Conservation (phyloP, 78 protist species). For the Acrasis kona region DNA sequence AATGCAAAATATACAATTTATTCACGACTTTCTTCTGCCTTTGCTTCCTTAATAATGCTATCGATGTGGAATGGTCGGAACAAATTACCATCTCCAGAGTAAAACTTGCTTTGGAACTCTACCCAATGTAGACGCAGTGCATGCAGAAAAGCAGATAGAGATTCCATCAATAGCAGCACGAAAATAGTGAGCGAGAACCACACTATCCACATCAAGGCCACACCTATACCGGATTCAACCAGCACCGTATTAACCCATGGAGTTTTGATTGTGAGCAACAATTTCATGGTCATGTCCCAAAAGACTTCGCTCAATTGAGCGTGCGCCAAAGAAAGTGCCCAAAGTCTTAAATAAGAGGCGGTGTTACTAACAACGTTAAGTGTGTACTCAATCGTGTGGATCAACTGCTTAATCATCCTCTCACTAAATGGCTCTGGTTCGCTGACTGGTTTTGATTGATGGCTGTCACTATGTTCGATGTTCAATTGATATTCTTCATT, state of each 20-base stretch:
- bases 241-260: neutral
- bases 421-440: constrained; percentile 72
- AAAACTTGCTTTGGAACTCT: constrained; percentile 96
- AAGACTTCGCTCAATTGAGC: constrained; percentile 79
- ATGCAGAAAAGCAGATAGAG: constrained; percentile 98
- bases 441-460: neutral
- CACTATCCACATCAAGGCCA: constrained; percentile 55
- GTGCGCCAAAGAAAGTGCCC: constrained; percentile 99
- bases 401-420: constrained; percentile 68
- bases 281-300: constrained; percentile 36
- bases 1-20: too few relatives aligned
- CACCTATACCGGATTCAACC: neutral
- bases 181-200: constrained; percentile 89
- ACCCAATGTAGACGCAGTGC: constrained; percentile 99
- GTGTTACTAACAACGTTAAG: constrained; percentile 98
- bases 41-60: too few relatives aligned
- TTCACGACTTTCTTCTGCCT: too few relatives aligned
- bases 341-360: constrained; percentile 99
- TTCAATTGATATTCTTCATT: neutral
- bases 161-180: constrained; percentile 95
- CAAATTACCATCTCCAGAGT: constrained; percentile 57
- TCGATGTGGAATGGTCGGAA: constrained; percentile 79
- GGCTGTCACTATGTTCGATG: neutral
- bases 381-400: constrained; percentile 98
- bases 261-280: neutral